These are phyloP conservation scores for Claviceps sorghi DNA, from an alignment of 2,329 filamentous ascomycete species.

Conservation along the genomic window DNA sequence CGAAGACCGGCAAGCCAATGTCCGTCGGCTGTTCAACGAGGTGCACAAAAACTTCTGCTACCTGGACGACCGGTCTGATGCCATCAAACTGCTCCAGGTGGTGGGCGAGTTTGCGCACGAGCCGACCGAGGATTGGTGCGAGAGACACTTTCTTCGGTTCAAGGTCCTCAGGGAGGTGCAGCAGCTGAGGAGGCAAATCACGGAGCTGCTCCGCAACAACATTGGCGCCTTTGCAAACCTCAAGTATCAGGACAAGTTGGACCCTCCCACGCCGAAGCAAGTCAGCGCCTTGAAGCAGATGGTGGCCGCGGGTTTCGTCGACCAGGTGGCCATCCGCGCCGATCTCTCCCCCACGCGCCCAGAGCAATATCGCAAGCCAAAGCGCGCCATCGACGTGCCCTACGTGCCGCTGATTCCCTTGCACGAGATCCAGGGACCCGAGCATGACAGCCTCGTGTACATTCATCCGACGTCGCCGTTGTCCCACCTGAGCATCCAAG, in stretches of 20 bases:
- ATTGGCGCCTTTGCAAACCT: conserved; percentile 50
- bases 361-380: conserved; percentile 52
- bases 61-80: conserved; percentile 72
- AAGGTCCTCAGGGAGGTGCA: conserved; percentile 79
- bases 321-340: conserved; percentile 83
- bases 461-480: conserved; percentile 78
- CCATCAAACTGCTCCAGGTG: conserved; percentile 77
- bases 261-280: conserved; percentile 49
- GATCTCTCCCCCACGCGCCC: conserved; percentile 67
- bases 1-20: conserved; percentile 53
- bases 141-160: conserved; percentile 67
- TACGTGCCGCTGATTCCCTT: conserved; percentile 75
- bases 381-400: conserved; percentile 79
- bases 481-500: conserved; percentile 49
- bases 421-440: conserved; percentile 23
- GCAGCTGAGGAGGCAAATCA: conserved; percentile 71
- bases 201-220: conserved; percentile 62
- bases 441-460: conserved; percentile 57
- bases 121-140: conserved; percentile 59
- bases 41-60: conserved; percentile 67
- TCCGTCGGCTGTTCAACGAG: conserved; percentile 47
- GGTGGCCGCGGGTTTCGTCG: conserved; percentile 80
- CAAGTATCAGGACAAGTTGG: conserved; percentile 39
- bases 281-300: conserved; percentile 78
- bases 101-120: conserved; percentile 77